Base-by-base conservation (phyloP, 2,329 filamentous ascomycete genomes). In the Exophiala viscosa region DNA sequence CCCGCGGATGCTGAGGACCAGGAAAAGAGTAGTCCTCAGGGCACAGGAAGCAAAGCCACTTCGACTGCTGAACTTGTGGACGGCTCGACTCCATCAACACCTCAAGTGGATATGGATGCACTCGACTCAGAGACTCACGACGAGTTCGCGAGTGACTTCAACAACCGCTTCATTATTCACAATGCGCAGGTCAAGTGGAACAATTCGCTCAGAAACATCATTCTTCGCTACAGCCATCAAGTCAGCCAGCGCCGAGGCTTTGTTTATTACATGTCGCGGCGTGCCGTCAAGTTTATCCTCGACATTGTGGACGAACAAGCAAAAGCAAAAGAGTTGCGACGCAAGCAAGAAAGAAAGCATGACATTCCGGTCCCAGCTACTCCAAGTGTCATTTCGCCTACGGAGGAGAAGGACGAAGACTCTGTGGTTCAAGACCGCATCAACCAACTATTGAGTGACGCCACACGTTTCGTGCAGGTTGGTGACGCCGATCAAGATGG, bases 131-230 rank as follows among this genome's bases (percentile, higher is more conserved):
- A 85, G 2, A 82, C 86, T 1, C 81, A 85, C 3, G 82, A 87
- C 13, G 90, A 96, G 60, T 92, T 92, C 61, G 85, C 88, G 44
- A 96, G 88, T 69, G 91, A 97, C 67, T 99, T 96, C 76, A 93
- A 95, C 68, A 99, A 99, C 66, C 87, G 93, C 1, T 99, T 99
- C 74, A 92, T 97, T 62, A 87, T 99, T 47, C 93, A 99, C 75
- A 99, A 99, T 64, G 82, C 95, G 67, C 93, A 99, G 65, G 76
- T 99, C 52, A 99, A 99, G 70, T 99, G 93, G 93, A 97, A 96
- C 73, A 99, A 99, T 64, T 83, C 91, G 9, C 73, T 99, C 34
- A 84, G 93, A 54, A 97, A 99, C 66, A 96, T 96, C 64, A 93
- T 99, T 45, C 80, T 99, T 36, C 88, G 93, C 18, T 99, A 99